Evolutionary conservation across 805 yeast genomes (phyloP), one percentile per base, ranked within the genome.

Genomic region (Ogataea naganishii): DNA sequence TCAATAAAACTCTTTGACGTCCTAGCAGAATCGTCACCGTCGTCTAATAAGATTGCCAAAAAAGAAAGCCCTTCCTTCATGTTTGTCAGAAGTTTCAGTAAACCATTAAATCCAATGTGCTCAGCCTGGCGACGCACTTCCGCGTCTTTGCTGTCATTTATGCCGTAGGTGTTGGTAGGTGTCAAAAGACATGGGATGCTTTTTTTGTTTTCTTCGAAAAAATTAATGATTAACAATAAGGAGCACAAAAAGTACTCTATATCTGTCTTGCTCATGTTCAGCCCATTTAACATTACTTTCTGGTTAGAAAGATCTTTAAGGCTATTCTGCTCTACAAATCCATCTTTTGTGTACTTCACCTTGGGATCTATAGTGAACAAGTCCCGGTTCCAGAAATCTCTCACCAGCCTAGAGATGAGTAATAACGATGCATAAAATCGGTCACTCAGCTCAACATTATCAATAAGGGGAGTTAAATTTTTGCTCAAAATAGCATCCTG

Each of bases 1-100:
- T 76, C 84, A 34, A 68, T 72, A 36, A 82, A 72, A 26, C 58
- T 64, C 17, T 29, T 38, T 5, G 30, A 10, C 24, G 46, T 41
- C 12, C 46, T 54, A 38, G 41, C 51, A 45, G 46, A 53, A 43
- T 39, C 56, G 34, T 41, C 72, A 58, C 56, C 69, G 48, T 86
- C 95, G 42, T 85, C 94, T 37, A 78, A 66, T 34, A 92, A 61
- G 7, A 89, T 81, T 56, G 80, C 71, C 38, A 92, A 61, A 50
- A 92, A 92, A 2, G 96, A 85, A 19, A 89, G 62, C 0, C 95
- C 95, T 56, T 92, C 97, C 43, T 84, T 83, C 55, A 85, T 75
- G 6, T 84, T 75, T 32, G 71, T 73, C 33, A 88, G 67, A 7
- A 88, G 69, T 44, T 81, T 77, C 26, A 83, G 64, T 22, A 92